Evolutionary conservation across 345 rosid genomes (phyloP), one percentile per base, ranked within the genome.

Genomic region (Syzygium aqueum): DNA sequence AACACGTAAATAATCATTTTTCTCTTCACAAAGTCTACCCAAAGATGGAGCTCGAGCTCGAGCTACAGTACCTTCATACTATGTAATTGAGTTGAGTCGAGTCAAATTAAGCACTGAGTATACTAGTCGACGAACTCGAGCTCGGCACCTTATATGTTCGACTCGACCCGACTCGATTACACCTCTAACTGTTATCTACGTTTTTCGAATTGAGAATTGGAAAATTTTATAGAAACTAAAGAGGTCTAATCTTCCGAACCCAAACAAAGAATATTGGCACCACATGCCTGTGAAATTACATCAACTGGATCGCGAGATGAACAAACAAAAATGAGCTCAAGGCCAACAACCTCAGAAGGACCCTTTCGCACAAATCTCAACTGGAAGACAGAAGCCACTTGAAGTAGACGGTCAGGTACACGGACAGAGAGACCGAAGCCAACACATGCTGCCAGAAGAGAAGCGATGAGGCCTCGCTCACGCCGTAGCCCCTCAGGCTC

Each of bases 401-500:
- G 87, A 96, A 94, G 94, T 95, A 96, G 89, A 95, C 54, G 49
- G 94, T 88, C 43, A 95, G 90, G 84, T 95, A 97, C 52, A 95
- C 85, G 11, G 99, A 94, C 65, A 97, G 93, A 53, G 99, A 94
- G 88, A 95, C 87, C 16, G 96, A 91, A 1, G 99, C 99, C 61
- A 94, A 88, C 21, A 94, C 87, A 84, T 96, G 98, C 88, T 97
- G 98, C 99, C 99, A 97, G 92, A 97, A 97, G 77, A 96, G 93
- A 91, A 97, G 93, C 21, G 97, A 97, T 0, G 99, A 95, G 28
- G 98, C 97, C 90, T 96, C 99, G 80, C 92, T 92, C 43, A 95
- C 98, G 1, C 97, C 99, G 52, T 96, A 96, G 59, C 94, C 96
- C 84, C 99, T 93, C 91, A 96, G 91, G 87, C 99, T 95, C 25